Percentiles rank a stretch among this genome's conserved stretches.
These are phyloP conservation scores for Fonsecaea erecta DNA, from an alignment of 2,329 filamentous ascomycete genomes.

Conservation along the genomic window DNA sequence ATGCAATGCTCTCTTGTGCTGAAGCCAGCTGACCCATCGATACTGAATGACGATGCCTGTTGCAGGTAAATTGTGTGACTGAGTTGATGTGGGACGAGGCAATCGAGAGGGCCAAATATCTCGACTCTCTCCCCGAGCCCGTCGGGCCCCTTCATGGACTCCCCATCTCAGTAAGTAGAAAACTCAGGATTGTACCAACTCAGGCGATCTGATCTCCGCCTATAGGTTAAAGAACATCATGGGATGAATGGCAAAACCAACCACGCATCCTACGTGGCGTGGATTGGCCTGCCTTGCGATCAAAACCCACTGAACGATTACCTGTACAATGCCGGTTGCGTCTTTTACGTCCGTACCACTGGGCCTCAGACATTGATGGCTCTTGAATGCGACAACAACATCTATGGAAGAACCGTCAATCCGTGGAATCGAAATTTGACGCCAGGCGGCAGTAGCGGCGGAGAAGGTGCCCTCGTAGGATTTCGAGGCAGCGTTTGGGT, in stretches of 20 bases:
- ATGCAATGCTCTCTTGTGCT: background rate
- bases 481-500: constrained; percentile 51
- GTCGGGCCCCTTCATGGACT: constrained; percentile 66
- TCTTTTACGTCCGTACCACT: constrained; percentile 42
- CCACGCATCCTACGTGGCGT: constrained; percentile 41
- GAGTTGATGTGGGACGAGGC: constrained; percentile 60
- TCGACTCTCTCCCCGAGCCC: constrained; percentile 55
- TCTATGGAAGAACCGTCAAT: constrained; percentile 54
- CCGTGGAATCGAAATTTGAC: constrained; percentile 59
- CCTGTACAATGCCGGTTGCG: constrained; percentile 41
- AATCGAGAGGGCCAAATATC: constrained; percentile 50
- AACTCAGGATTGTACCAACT: background rate
- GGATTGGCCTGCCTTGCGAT: constrained; percentile 36
- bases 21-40: background rate
- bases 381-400: constrained; percentile 41
- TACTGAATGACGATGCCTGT: background rate
- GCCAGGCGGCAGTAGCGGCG: constrained; percentile 60
- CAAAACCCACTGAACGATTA: constrained; percentile 37
- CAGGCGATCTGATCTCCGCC: background rate
- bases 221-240: constrained; percentile 49
- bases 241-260: constrained; percentile 36
- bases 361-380: constrained; percentile 42
- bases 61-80: constrained; percentile 49
- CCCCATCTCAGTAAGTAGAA: constrained; percentile 52
- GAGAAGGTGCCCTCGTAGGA: constrained; percentile 61